Base-by-base conservation (phyloP, 805 yeast species). In the Saccharomycopsis selenospora region DNA sequence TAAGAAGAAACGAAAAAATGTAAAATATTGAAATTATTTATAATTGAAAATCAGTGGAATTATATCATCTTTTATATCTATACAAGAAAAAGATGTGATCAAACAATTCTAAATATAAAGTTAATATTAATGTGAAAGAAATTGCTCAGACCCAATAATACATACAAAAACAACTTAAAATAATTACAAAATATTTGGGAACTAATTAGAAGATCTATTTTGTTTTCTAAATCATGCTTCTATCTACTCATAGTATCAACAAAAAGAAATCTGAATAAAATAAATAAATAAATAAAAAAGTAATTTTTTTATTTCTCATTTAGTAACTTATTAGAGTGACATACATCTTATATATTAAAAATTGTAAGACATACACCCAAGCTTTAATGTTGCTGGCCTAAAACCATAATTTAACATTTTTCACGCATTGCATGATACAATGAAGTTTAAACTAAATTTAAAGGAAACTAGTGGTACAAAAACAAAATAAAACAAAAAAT, bases 61-160 rank as follows among this genome's bases (percentile, higher is more conserved):
- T 5, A 33, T 14, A 33, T 33, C 38, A 33, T n/a, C n/a, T n/a
- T n/a, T n/a, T n/a, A n/a, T n/a, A 14, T 33, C n/a, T 14, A 20
- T 20, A 17, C n/a, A 14, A 33, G 18, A 33, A 33, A 33, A 33
- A 10, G n/a, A 10, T 14, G 17, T 33, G 38, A 33, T 33, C 5
- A n/a, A 20, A 20, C 38, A 33, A 33, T 6, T 10, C 17, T 33
- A 10, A 20, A 33, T 14, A 14, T 33, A 33, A 33, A 33, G 38
- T 33, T 33, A 33, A 17, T 33, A 33, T n/a, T n/a, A n/a, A n/a
- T 4, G 8, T 33, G 38, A 33, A 33, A 33, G 38, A 33, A 33
- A 33, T 33, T 33, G n/a, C 17, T 33, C 38, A 33, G 38, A 33
- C 38, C n/a, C n/a, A n/a, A n/a, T n/a, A n/a, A n/a, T n/a, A n/a